Percentiles rank a stretch among this genome's conserved stretches.
phyloP scores from a whole-genome alignment of 108 stramenopile genomes.

The Skeletonema menzelii region DNA sequence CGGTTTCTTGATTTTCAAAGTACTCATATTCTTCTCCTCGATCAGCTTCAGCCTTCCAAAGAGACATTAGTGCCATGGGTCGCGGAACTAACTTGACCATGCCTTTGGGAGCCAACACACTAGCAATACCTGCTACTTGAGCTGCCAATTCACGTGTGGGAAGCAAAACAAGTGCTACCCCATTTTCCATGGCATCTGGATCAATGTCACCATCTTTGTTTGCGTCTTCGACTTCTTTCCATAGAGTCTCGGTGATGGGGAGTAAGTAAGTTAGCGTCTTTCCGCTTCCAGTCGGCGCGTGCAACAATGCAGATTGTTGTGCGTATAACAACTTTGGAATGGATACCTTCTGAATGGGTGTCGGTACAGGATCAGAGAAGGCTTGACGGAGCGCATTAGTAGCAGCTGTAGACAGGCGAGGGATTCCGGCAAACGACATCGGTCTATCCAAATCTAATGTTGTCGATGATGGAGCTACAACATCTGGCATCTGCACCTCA shows the following conservation, averaged over 20 bases:
- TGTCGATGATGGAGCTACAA: slow-evolving; percentile 1
- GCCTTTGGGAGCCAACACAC: slow-evolving; percentile 83
- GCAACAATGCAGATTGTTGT: slow-evolving; percentile 68
- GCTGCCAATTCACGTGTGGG: slow-evolving; percentile 95
- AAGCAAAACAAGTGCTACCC: slow-evolving; percentile 77
- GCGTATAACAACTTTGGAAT: slow-evolving; percentile 51
- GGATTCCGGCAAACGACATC: slow-evolving; percentile 63
- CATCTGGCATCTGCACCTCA: not conserved
- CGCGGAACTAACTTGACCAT: slow-evolving; percentile 75
- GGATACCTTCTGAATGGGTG: slow-evolving; percentile 73
- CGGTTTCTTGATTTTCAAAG: slow-evolving; percentile 33
- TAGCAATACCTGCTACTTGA: slow-evolving; percentile 88
- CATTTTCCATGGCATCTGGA: slow-evolving; percentile 29
- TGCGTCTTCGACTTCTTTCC: slow-evolving; percentile 49
- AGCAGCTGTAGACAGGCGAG: slow-evolving; percentile 60
- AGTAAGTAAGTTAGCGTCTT: slow-evolving; percentile 85
- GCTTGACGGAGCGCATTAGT: slow-evolving; percentile 61
- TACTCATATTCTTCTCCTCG: slow-evolving; percentile 48
- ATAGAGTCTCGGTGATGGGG: slow-evolving; percentile 83
- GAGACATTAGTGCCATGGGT: slow-evolving; percentile 73
- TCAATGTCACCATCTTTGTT: slow-evolving; percentile 12
- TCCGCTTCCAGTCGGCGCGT: slow-evolving; percentile 83
- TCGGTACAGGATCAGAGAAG: slow-evolving; percentile 55
- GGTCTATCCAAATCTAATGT: slow-evolving; percentile 10
- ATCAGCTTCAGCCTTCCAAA: slow-evolving; percentile 29